phyloP scores from a whole-genome alignment of 805 yeast genomes.

The Geotrichum ghanense region DNA sequence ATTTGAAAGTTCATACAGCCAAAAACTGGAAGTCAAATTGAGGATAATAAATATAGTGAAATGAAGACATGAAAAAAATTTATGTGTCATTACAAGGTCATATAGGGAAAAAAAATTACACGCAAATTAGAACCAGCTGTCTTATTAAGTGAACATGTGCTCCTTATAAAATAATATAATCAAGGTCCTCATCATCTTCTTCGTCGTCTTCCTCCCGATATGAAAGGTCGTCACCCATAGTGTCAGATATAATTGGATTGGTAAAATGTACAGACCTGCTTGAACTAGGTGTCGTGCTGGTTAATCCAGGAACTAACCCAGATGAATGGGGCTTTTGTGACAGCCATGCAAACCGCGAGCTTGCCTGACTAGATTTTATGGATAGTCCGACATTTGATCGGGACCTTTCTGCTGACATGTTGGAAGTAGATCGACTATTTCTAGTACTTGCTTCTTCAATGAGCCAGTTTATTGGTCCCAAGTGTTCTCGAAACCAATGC shows the following conservation, averaged over 20 bases:
- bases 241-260: background rate
- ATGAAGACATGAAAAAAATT: too few relatives aligned
- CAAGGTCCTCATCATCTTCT: background rate
- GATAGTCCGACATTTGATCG: conserved; percentile 1
- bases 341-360: background rate
- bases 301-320: background rate
- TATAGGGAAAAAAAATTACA: too few relatives aligned
- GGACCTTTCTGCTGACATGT: background rate
- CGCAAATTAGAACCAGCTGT: too few relatives aligned
- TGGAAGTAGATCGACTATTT: too few relatives aligned
- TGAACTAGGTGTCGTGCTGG: background rate
- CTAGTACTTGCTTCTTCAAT: background rate
- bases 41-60: too few relatives aligned
- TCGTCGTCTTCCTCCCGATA: background rate
- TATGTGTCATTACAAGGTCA: too few relatives aligned
- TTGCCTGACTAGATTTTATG: background rate
- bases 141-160: too few relatives aligned
- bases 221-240: background rate
- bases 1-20: too few relatives aligned
- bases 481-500: background rate
- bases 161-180: too few relatives aligned
- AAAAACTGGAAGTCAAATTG: too few relatives aligned
- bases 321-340: background rate
- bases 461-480: background rate
- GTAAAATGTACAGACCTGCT: background rate